Evolutionary conservation across 2,329 filamentous ascomycete genomes (phyloP).

Genomic region (Neofusicoccum umdonicola): DNA sequence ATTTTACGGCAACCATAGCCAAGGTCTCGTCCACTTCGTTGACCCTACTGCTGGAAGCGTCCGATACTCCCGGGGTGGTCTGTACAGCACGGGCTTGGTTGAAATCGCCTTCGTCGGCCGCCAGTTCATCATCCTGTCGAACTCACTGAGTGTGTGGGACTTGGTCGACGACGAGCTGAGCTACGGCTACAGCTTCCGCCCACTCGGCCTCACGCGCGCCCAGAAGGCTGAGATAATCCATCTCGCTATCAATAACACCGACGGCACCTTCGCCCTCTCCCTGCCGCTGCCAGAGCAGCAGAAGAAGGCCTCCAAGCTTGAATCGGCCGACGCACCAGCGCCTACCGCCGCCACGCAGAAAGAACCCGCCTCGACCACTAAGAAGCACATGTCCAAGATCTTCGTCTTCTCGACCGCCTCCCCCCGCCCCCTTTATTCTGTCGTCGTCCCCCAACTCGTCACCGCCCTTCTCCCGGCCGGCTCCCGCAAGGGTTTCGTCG

Average conservation of each 20-base stretch:
- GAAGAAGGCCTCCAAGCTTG: neutral
- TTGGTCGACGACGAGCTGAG: slow-evolving; percentile 73
- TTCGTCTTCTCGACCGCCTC: slow-evolving; percentile 65
- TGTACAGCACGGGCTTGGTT: slow-evolving; percentile 65
- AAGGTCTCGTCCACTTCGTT: slow-evolving; percentile 70
- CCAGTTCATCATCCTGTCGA: slow-evolving; percentile 72
- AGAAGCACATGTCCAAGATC: slow-evolving; percentile 44
- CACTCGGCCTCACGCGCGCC: slow-evolving; percentile 35
- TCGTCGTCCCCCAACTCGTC: slow-evolving; percentile 56
- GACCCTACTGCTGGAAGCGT: slow-evolving; percentile 68
- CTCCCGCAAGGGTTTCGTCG: slow-evolving; percentile 66
- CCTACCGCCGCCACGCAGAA: slow-evolving; percentile 14
- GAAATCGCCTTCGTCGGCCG: slow-evolving; percentile 70
- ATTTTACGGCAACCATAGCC: slow-evolving; percentile 40
- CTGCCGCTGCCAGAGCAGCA: slow-evolving; percentile 35
- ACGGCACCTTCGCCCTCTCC: slow-evolving; percentile 44
- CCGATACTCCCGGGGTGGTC: slow-evolving; percentile 63
- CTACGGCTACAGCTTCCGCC: slow-evolving; percentile 61
- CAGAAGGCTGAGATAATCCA: slow-evolving; percentile 49
- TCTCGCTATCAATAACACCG: slow-evolving; percentile 66
- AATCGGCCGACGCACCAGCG: neutral
- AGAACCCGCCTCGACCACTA: slow-evolving; percentile 22
- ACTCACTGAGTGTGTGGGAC: slow-evolving; percentile 76
- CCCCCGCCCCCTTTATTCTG: slow-evolving; percentile 58
- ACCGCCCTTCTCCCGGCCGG: slow-evolving; percentile 65